phyloP scores from a whole-genome alignment of 2,329 filamentous ascomycete species.

The Fonsecaea monophora region DNA sequence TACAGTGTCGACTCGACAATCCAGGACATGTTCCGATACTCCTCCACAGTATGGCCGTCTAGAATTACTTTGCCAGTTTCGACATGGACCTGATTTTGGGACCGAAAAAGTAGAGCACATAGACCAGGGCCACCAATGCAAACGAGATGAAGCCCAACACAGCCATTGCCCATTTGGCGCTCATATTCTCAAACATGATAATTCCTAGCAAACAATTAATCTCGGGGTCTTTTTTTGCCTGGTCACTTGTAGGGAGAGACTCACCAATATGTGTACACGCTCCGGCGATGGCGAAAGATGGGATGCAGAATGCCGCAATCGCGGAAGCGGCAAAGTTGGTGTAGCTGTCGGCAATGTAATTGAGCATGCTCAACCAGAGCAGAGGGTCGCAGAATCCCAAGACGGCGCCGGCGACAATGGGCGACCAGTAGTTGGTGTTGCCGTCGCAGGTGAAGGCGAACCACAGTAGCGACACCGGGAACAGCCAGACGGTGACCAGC shows the following conservation, averaged over 20 bases:
- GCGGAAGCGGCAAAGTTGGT: conserved; percentile 51
- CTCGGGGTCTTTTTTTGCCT: too few species aligned
- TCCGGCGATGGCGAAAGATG: conserved; percentile 51
- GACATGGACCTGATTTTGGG: conserved; percentile 44
- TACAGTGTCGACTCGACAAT: too few species aligned
- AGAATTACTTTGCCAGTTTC: conserved; percentile 42
- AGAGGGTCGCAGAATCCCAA: conserved; percentile 52
- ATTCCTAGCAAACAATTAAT: conserved; percentile 23
- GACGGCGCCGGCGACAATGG: conserved; percentile 49
- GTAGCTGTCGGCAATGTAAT: conserved; percentile 53
- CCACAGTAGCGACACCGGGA: conserved; percentile 52
- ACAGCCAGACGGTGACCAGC: conserved; percentile 52
- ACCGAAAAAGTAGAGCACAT: conserved; percentile 52
- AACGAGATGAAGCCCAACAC: conserved; percentile 51
- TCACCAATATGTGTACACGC: conserved; percentile 49
- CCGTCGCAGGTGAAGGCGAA: conserved; percentile 50
- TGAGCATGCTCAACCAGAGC: conserved; percentile 52
- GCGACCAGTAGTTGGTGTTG: conserved; percentile 49
- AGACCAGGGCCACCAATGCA: conserved; percentile 49
- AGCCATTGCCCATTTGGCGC: conserved; percentile 51
- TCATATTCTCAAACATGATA: conserved; percentile 49
- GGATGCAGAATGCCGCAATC: conserved; percentile 53
- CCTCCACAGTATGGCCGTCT: too few species aligned
- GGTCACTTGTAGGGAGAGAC: not conserved
- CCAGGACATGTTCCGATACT: too few species aligned